These are phyloP conservation scores for Tripterygium wilfordii DNA, from an alignment of 177 flowering plant species.

Conservation along the genomic window DNA sequence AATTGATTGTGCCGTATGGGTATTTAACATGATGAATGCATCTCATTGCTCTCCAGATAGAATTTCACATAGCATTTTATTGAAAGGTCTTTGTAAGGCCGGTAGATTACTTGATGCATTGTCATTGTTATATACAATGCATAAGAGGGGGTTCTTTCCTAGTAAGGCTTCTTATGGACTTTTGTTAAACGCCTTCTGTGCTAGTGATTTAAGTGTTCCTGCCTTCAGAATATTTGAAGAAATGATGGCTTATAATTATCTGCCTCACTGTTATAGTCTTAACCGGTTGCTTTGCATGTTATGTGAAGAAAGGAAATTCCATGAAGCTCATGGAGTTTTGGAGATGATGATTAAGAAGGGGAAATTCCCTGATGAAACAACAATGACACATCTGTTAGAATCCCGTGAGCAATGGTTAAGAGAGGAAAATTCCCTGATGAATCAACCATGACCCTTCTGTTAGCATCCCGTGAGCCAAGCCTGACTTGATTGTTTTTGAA, in stretches of 20 bases:
- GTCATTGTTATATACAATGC: slow-evolving; percentile 39
- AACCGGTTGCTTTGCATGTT: slow-evolving; percentile 33
- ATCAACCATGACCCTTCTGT: too few relatives aligned
- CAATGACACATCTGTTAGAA: slow-evolving; percentile 11
- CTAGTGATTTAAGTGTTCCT: slow-evolving; percentile 15
- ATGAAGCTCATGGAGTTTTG: slow-evolving; percentile 28
- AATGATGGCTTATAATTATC: slow-evolving; percentile 36
- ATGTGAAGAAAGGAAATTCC: slow-evolving; percentile 25
- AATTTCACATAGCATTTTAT: slow-evolving; percentile 36
- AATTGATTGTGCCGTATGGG: slow-evolving; percentile 32
- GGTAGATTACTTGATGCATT: slow-evolving; percentile 50
- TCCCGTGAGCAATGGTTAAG: neutral
- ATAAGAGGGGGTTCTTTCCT: slow-evolving; percentile 56
- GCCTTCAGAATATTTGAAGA: slow-evolving; percentile 46
- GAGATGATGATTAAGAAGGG: slow-evolving; percentile 26
- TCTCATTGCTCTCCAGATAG: slow-evolving; percentile 42
- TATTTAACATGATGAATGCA: slow-evolving; percentile 51
- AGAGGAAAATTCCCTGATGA: too few relatives aligned
- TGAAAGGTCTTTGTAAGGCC: slow-evolving; percentile 43
- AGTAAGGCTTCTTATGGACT: slow-evolving; percentile 29
- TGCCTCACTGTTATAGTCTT: slow-evolving; percentile 22
- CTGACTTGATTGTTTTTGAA: too few relatives aligned
- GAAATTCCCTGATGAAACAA: slow-evolving; percentile 7
- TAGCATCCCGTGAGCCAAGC: too few relatives aligned
- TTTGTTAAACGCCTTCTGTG: slow-evolving; percentile 31